A percentile compares a stretch with the other conserved stretches of the same genome.
phyloP scores from a whole-genome alignment of 1,284 basidiomycete species.

The Marasmius tenuissimus region DNA sequence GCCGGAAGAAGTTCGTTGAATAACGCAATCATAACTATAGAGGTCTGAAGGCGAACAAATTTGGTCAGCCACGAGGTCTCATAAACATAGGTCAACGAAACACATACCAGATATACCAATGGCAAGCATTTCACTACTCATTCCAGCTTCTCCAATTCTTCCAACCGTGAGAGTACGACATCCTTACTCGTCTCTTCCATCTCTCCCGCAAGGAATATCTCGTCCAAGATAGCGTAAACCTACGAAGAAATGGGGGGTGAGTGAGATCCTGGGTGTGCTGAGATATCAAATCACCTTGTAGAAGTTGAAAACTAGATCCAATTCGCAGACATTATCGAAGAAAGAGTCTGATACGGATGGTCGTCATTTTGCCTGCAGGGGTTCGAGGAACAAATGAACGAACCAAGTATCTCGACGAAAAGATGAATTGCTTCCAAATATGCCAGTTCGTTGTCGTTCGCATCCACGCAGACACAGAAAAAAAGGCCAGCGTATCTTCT shows the following conservation, averaged over 20 bases:
- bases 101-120: background rate
- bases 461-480: slow-evolving; percentile 97
- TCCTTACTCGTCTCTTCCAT: slow-evolving; percentile 98
- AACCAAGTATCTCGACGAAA: slow-evolving; percentile 97
- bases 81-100: background rate
- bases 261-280: slow-evolving; percentile 9
- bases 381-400: slow-evolving; percentile 25
- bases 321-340: slow-evolving; percentile 97
- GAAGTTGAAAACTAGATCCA: slow-evolving; percentile 98
- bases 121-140: background rate
- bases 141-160: slow-evolving; percentile 89
- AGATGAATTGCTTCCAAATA: slow-evolving; percentile 98
- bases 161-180: slow-evolving; percentile 87
- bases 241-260: slow-evolving; percentile 27
- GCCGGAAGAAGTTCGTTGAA: background rate
- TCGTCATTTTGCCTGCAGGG: slow-evolving; percentile 5
- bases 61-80: background rate
- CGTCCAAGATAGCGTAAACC: slow-evolving; percentile 97
- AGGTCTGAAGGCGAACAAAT: background rate
- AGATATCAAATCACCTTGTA: slow-evolving; percentile 66
- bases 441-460: slow-evolving; percentile 96
- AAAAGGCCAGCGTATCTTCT: slow-evolving; percentile 96
- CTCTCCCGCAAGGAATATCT: slow-evolving; percentile 98
- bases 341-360: slow-evolving; percentile 74
- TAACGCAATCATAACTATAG: background rate